Base-by-base conservation (phyloP, 148 eudicot genomes). In the Fagopyrum esculentum region DNA sequence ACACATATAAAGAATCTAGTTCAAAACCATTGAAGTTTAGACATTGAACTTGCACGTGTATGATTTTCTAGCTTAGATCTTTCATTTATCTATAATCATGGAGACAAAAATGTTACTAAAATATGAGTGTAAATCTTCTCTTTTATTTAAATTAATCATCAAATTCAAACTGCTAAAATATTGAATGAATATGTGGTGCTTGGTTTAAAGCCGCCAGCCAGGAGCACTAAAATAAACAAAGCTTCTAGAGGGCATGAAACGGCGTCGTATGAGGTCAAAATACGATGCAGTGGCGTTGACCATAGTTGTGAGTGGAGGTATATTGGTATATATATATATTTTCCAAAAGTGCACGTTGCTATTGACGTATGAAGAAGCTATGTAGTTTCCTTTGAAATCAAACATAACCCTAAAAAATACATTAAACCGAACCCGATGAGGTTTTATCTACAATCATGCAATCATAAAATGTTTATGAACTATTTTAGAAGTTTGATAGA, bases 301-400 rank as follows among this genome's bases (percentile, higher is more conserved):
- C 12, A 49, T 49, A 26, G 66, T 22, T 26, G 35, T 22, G 40
- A 60, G 66, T 60, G 66, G 66, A 60, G 66, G 40, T 22, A 13
- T 60, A 59, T 2, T 57, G 63, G 19, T 19, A 55, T 56, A 56
- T 59, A 56, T 59, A 59, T 16, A 17, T 55, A 8, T 55, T 55
- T 22, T 59, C 64, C 11, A 26, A 59, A 59, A 59, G 35, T 59
- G 64, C 12, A 10, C 35, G 66, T 60, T 26, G 43, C 66, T 26
- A 60, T 26, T 26, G 66, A 60, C 40, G 66, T 22, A 22, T 26
- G 66, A 60, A 60, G 66, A 60, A 22, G 5, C 35, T 4, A 40
- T 1, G 71, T 66, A 66, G 71, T 19, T 66, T 66, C 71, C 17
- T 66, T 66, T 66, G 71, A 66, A 66, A 66, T 66, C 15, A 6